Conservation (phyloP, 768 basidiomycete species). For the Coprinopsis strossmayeri region DNA sequence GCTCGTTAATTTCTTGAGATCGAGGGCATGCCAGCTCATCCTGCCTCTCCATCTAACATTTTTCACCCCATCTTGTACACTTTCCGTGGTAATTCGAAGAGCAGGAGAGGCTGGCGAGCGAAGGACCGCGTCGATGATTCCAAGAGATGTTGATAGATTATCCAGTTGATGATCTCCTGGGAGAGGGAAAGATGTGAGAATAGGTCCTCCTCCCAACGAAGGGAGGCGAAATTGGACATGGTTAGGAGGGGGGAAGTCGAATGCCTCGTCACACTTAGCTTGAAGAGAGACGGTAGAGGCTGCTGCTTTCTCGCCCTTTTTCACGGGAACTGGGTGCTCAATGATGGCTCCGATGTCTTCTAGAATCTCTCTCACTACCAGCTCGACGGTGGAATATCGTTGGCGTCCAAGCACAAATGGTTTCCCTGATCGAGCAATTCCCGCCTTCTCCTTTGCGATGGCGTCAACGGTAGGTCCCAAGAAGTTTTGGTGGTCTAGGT, state of each 20-base stretch:
- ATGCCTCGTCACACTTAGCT: constrained; percentile 5
- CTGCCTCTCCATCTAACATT: constrained; percentile 74
- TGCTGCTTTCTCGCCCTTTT: constrained; percentile 28
- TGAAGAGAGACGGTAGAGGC: constrained; percentile 17
- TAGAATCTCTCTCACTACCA: constrained; percentile 36
- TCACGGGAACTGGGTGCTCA: constrained; percentile 32
- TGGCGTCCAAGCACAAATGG: constrained; percentile 68
- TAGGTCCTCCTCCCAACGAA: constrained; percentile 31
- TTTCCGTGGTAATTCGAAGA: constrained; percentile 41
- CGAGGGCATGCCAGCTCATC: constrained; percentile 58
- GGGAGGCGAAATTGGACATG: constrained; percentile 37
- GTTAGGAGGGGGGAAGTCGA: constrained; percentile 26
- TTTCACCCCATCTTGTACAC: constrained; percentile 53
- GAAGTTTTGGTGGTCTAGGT: constrained; percentile 90
- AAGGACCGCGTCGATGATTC: constrained; percentile 35
- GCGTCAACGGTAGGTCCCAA: constrained; percentile 68
- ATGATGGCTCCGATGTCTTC: constrained; percentile 38
- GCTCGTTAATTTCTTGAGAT: constrained; percentile 7
- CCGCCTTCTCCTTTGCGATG: constrained; percentile 81
- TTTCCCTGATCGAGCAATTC: constrained; percentile 59
- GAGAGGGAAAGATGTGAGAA: constrained; percentile 55
- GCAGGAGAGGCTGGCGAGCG: constrained; percentile 40
- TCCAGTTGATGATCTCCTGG: constrained; percentile 80
- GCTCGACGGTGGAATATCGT: constrained; percentile 43
- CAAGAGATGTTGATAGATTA: constrained; percentile 70